phyloP scores from a whole-genome alignment of 352 stramenopile genomes.

The Pythium brassicae region DNA sequence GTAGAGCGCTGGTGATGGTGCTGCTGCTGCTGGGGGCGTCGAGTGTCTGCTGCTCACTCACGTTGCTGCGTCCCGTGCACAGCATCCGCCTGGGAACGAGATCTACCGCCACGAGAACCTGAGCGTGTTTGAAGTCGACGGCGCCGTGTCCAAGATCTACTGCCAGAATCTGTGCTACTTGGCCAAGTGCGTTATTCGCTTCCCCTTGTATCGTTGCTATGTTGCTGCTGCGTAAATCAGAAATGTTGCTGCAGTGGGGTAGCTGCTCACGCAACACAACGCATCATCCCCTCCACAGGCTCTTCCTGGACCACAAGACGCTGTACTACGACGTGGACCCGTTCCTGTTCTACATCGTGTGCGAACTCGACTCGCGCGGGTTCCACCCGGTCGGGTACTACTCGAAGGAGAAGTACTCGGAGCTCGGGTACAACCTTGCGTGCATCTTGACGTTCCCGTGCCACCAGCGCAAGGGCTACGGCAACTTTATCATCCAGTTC shows the following conservation, averaged over 20 bases:
- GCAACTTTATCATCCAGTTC: conserved; percentile 99
- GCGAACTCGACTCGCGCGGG: conserved; percentile 88
- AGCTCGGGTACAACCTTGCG: conserved; percentile 98
- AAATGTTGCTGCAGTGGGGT: no score
- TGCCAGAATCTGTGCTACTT: conserved; percentile 99
- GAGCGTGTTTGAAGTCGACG: conserved; percentile 97
- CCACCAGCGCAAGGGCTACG: conserved; percentile 98
- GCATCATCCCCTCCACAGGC: conserved; percentile 14
- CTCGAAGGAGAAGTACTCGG: conserved; percentile 98
- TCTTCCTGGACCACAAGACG: conserved; percentile 99
- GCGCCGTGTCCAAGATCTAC: conserved; percentile 95
- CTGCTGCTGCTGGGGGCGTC: no score
- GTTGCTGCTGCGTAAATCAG: not conserved
- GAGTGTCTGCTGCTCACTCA: not conserved
- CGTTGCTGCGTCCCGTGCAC: conserved; percentile 1
- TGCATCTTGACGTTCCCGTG: conserved; percentile 99
- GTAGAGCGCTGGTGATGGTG: no score
- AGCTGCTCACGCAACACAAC: not conserved
- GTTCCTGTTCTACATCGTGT: conserved; percentile 99
- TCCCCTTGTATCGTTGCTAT: not conserved
- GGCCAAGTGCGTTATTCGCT: conserved; percentile 88
- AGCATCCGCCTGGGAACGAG: conserved; percentile 79
- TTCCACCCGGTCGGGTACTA: conserved; percentile 98
- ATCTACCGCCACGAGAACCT: conserved; percentile 95
- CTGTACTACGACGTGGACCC: conserved; percentile 99